Conservation (phyloP, 495 filamentous ascomycete genomes). For the Hypoxylon cercidicola region DNA sequence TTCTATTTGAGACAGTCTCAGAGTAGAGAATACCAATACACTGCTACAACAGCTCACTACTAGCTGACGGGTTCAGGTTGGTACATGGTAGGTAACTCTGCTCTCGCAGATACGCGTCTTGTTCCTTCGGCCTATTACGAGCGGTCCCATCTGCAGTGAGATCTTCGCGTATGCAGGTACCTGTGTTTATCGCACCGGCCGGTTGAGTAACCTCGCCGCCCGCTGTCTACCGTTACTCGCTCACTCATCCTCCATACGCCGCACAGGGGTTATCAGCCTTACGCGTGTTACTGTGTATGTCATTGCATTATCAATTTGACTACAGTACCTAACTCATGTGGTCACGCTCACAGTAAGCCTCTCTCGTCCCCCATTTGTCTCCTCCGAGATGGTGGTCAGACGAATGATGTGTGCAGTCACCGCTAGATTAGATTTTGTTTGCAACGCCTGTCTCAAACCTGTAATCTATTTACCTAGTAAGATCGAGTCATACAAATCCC, state of each 20-base stretch:
- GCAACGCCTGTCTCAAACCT: background rate
- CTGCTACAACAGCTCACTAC: too few relatives aligned
- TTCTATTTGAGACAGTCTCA: too few relatives aligned
- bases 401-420: constrained; percentile 20
- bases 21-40: too few relatives aligned
- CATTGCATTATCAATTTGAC: background rate
- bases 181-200: constrained; percentile 6
- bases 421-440: constrained; percentile 17
- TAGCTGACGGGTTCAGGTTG: too few relatives aligned
- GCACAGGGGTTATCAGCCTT: constrained; percentile 19
- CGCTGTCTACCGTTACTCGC: constrained; percentile 1
- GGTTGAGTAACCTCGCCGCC: constrained; percentile 5
- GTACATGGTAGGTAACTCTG: too few relatives aligned
- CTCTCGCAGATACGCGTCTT: constrained; percentile 10
- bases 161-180: constrained; percentile 18
- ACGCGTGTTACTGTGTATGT: constrained; percentile 1
- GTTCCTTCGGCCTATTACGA: background rate
- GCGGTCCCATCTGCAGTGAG: constrained; percentile 34
- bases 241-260: constrained; percentile 13
- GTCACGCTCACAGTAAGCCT: constrained; percentile 15
- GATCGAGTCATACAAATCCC: constrained; percentile 10
- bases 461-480: constrained; percentile 16
- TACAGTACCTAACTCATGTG: constrained; percentile 1
- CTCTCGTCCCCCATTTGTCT: constrained; percentile 18
- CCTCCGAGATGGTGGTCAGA: constrained; percentile 36